Percentiles rank a stretch among this genome's conserved stretches.
Conservation (phyloP, 768 basidiomycete species). For the Solioccasus polychromus region DNA sequence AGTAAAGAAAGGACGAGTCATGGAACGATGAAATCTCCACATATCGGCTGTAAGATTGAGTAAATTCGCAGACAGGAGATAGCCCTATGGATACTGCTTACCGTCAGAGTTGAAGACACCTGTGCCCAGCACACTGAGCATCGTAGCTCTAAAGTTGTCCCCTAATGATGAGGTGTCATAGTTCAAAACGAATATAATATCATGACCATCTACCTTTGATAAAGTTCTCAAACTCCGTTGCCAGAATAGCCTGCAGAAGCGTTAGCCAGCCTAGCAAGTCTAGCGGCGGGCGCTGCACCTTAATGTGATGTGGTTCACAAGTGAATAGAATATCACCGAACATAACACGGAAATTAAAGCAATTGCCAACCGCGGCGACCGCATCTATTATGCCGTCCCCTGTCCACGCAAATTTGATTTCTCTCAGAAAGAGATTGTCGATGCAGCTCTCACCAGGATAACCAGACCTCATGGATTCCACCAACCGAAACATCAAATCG, state of each 20-base stretch:
- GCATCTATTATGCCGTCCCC: conserved; percentile 42
- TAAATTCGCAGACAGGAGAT: neutral
- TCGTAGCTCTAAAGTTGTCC: conserved; percentile 39
- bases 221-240: conserved; percentile 57
- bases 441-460: conserved; percentile 44
- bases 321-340: conserved; percentile 49
- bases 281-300: conserved; percentile 21
- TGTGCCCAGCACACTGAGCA: conserved; percentile 52
- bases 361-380: conserved; percentile 37
- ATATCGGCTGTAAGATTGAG: conserved; percentile 35
- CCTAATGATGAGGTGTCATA: neutral
- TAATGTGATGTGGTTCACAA: conserved; percentile 52
- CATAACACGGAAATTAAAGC: conserved; percentile 44
- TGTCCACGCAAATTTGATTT: conserved; percentile 13
- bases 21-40: conserved; percentile 65
- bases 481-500: conserved; percentile 39
- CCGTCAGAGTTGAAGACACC: conserved; percentile 74
- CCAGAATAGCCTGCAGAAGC: conserved; percentile 38
- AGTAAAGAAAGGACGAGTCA: conserved; percentile 64
- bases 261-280: neutral
- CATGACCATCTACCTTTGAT: conserved; percentile 44
- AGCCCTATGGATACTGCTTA: conserved; percentile 19
- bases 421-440: neutral
- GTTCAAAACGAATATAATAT: neutral
- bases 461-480: conserved; percentile 37